Conservation (phyloP, 495 filamentous ascomycete species). For the Penicillium cosmopolitanum region DNA sequence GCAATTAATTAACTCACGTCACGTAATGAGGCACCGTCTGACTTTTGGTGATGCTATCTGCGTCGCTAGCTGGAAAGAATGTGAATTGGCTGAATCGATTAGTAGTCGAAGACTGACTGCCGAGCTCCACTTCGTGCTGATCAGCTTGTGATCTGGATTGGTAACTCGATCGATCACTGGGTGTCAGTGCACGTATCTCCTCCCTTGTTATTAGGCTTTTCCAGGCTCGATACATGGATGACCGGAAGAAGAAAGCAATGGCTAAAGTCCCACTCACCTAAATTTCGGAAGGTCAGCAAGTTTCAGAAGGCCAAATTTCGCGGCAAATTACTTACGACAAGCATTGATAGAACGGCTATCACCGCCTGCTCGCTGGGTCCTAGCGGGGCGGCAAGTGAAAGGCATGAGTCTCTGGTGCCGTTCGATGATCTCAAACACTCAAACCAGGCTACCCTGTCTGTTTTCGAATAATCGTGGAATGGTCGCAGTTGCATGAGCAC, state of each 20-base stretch:
- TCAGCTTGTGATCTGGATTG: not conserved
- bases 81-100: slow-evolving; percentile 1
- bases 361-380: not conserved
- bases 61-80: not conserved
- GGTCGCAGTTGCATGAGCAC: not conserved
- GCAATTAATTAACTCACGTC: not conserved
- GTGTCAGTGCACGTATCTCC: not conserved
- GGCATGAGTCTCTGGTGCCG: not conserved
- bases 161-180: not conserved
- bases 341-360: slow-evolving; percentile 1
- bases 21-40: not conserved
- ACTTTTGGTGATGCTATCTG: not conserved
- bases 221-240: not conserved
- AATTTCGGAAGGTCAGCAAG: not conserved
- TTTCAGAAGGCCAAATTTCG: not conserved
- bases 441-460: not conserved
- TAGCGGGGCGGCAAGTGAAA: not conserved
- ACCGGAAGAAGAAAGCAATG: slow-evolving; percentile 1
- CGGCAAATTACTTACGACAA: not conserved
- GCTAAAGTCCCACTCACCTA: not conserved
- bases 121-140: not conserved
- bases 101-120: not conserved
- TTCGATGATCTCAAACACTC: not conserved
- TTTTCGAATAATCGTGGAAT: not conserved
- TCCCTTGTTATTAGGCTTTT: not conserved